Conservation (phyloP, 2,329 filamentous ascomycete species). For the Monilinia aucupariae region DNA sequence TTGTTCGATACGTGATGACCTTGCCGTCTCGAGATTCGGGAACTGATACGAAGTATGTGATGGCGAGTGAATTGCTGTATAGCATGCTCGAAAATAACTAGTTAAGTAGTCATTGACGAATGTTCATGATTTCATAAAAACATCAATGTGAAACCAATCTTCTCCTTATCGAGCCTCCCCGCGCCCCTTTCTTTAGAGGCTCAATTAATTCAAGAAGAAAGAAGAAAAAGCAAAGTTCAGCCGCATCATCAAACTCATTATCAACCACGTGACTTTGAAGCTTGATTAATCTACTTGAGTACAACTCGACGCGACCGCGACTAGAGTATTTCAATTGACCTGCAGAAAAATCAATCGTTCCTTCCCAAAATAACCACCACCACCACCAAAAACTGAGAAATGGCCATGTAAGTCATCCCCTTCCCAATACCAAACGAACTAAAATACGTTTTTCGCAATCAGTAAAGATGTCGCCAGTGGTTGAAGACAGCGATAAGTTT, state of each 20-base stretch:
- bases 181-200: not conserved
- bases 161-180: too few relatives aligned
- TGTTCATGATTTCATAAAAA: too few relatives aligned
- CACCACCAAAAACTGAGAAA: slow-evolving; percentile 2
- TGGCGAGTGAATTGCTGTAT: too few relatives aligned
- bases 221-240: not conserved
- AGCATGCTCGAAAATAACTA: too few relatives aligned
- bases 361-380: not conserved
- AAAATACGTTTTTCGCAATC: not conserved
- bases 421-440: not conserved
- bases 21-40: too few relatives aligned
- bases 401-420: slow-evolving; percentile 14
- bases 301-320: slow-evolving; percentile 11
- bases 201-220: not conserved
- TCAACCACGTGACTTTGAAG: not conserved
- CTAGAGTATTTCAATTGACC: not conserved
- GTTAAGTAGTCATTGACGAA: too few relatives aligned
- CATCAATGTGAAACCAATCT: too few relatives aligned
- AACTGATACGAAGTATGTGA: too few relatives aligned
- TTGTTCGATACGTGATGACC: not conserved
- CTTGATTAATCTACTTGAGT: slow-evolving; percentile 11
- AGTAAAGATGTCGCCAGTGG: not conserved
- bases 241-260: not conserved
- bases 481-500: not conserved
- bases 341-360: slow-evolving; percentile 11